Conservation (phyloP, 2,329 filamentous ascomycete species). For the Pestalotiopsis fici region DNA sequence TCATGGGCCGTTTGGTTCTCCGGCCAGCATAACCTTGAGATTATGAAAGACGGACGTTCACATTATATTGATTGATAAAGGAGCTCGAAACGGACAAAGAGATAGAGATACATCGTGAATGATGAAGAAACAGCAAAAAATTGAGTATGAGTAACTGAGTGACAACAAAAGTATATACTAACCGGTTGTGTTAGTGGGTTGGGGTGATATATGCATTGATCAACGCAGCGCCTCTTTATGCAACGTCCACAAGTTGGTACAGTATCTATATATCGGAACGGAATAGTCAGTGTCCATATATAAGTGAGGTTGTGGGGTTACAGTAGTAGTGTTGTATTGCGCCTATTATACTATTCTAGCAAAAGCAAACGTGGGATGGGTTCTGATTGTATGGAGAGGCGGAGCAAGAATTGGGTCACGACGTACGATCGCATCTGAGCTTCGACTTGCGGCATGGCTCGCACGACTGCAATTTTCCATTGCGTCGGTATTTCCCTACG, state of each 20-base stretch:
- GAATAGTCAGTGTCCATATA: background rate
- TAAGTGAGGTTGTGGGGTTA: background rate
- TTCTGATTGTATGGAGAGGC: background rate
- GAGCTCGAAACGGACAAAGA: background rate
- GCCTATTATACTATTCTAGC: background rate
- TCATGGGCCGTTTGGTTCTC: background rate
- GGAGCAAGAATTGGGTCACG: background rate
- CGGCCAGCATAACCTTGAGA: background rate
- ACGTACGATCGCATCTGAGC: constrained; percentile 8
- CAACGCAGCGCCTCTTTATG: constrained; percentile 6
- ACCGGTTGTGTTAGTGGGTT: constrained; percentile 8
- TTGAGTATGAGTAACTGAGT: background rate
- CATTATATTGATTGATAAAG: background rate
- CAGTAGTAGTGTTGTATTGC: background rate
- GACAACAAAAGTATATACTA: background rate
- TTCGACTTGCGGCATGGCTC: constrained; percentile 9
- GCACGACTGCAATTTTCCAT: constrained; percentile 9
- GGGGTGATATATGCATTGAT: constrained; percentile 8
- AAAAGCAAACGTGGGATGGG: background rate
- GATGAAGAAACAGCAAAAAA: background rate
- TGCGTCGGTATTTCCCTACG: constrained; percentile 7
- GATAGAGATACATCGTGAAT: background rate
- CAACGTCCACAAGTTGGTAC: constrained; percentile 8
- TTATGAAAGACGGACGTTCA: background rate
- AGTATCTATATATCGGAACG: constrained; percentile 7